A percentile compares a stretch with the other conserved stretches of the same genome.
Conservation (phyloP, 2,329 filamentous ascomycete genomes). For the Talaromyces sp. region DNA sequence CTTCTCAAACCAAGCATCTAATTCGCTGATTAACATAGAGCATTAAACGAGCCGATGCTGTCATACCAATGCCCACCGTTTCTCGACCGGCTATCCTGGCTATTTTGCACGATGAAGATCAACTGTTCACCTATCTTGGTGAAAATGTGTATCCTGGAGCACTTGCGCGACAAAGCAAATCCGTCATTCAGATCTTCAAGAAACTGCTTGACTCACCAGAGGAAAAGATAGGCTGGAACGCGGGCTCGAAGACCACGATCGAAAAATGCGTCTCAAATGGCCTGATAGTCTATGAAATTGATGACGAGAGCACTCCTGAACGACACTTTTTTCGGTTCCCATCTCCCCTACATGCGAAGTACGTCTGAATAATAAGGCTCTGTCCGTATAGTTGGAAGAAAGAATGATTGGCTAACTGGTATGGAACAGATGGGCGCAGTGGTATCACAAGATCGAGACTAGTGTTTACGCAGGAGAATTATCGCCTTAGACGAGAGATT, state of each 20-base stretch:
- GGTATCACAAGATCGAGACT: conserved; percentile 11
- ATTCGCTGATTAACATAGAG: not conserved
- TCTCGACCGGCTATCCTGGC: not conserved
- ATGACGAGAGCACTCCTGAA: not conserved
- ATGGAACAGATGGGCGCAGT: conserved; percentile 6
- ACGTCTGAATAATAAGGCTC: not conserved
- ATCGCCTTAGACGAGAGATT: not conserved
- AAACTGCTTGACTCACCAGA: conserved; percentile 5
- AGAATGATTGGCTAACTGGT: too few relatives aligned
- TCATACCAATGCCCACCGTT: not conserved
- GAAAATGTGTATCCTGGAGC: conserved; percentile 8
- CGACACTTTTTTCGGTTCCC: conserved; percentile 3
- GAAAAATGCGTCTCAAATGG: conserved; percentile 11
- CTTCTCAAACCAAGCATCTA: not conserved
- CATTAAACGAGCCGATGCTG: not conserved
- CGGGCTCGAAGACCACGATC: not conserved
- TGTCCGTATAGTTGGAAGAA: too few relatives aligned
- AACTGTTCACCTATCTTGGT: conserved; percentile 3
- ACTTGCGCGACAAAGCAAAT: not conserved
- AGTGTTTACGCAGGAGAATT: conserved; percentile 12
- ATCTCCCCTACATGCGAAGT: conserved; percentile 12
- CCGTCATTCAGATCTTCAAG: conserved; percentile 2
- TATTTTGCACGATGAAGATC: not conserved
- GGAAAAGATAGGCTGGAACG: conserved; percentile 5
- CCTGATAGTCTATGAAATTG: conserved; percentile 1